phyloP scores from a whole-genome alignment of 2,329 filamentous ascomycete species.

The Fusarium graminum region DNA sequence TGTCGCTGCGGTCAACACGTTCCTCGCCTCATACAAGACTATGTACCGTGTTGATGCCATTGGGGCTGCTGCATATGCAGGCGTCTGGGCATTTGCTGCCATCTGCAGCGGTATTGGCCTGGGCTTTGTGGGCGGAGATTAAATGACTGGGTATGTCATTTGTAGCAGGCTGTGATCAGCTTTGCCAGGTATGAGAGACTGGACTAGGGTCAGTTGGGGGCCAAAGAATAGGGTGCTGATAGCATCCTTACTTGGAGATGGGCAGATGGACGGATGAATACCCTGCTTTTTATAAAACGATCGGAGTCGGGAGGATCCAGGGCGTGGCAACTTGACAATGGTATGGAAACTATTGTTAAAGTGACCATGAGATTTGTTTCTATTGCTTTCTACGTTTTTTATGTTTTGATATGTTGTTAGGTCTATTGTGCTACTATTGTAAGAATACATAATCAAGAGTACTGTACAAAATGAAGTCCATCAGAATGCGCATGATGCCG shows the following conservation, averaged over 20 bases:
- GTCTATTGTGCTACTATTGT: conserved; percentile 20
- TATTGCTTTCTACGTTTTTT: conserved; percentile 21
- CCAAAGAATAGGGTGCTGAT: conserved; percentile 15
- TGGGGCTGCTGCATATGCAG: conserved; percentile 80
- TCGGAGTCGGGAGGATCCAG: conserved; percentile 31
- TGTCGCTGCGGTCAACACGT: conserved; percentile 70
- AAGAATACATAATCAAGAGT: conserved; percentile 22
- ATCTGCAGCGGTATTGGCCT: conserved; percentile 69
- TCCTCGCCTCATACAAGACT: conserved; percentile 74
- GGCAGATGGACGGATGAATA: conserved; percentile 36
- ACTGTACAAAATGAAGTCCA: not conserved
- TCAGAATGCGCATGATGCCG: not conserved
- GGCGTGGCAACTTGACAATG: conserved; percentile 22
- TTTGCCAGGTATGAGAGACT: conserved; percentile 24
- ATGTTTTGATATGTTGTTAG: conserved; percentile 3
- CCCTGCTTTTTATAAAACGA: conserved; percentile 30
- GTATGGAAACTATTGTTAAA: conserved; percentile 1
- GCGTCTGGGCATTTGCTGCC: conserved; percentile 78
- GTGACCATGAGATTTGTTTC: conserved; percentile 14
- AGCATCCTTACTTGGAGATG: conserved; percentile 33
- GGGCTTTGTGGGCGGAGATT: conserved; percentile 63
- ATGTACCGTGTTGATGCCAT: conserved; percentile 76
- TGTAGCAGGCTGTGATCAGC: conserved; percentile 32
- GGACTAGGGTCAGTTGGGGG: conserved; percentile 8
- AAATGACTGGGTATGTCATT: conserved; percentile 20